Conservation (phyloP, 2,329 filamentous ascomycete genomes). For the Ambrosiella beaveri region DNA sequence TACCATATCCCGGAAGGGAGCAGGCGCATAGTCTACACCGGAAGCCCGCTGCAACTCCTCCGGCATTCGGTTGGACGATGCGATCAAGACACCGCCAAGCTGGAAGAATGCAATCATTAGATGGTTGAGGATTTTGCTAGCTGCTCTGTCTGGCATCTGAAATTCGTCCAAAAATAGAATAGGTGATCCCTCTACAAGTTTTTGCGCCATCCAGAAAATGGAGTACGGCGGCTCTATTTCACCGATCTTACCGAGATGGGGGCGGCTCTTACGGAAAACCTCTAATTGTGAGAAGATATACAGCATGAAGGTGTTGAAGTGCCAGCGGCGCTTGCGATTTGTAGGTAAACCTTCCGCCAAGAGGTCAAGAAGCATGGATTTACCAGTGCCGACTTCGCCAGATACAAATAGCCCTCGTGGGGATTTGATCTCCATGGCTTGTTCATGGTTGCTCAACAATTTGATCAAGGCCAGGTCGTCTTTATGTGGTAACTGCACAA, state of each 20-base stretch:
- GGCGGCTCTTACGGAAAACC: constrained; percentile 30
- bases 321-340: constrained; percentile 55
- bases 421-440: constrained; percentile 52
- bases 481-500: constrained; percentile 28
- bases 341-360: constrained; percentile 65
- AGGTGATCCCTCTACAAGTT: constrained; percentile 56
- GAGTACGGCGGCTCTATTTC: constrained; percentile 38
- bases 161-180: constrained; percentile 74
- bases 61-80: constrained; percentile 69
- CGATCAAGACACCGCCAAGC: constrained; percentile 61
- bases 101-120: constrained; percentile 69
- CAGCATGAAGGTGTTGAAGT: constrained; percentile 78
- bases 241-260: constrained; percentile 13
- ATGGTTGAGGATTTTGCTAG: constrained; percentile 63
- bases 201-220: constrained; percentile 55
- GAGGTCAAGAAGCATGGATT: constrained; percentile 70
- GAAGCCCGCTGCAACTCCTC: constrained; percentile 63
- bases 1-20: constrained; percentile 34
- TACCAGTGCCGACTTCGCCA: constrained; percentile 68
- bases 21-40: constrained; percentile 48
- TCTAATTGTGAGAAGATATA: constrained; percentile 59
- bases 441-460: constrained; percentile 53
- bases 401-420: constrained; percentile 62
- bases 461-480: constrained; percentile 38
- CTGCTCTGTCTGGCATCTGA: constrained; percentile 60